phyloP scores from a whole-genome alignment of 164 flowering plant genomes.

The Annona cherimola region DNA sequence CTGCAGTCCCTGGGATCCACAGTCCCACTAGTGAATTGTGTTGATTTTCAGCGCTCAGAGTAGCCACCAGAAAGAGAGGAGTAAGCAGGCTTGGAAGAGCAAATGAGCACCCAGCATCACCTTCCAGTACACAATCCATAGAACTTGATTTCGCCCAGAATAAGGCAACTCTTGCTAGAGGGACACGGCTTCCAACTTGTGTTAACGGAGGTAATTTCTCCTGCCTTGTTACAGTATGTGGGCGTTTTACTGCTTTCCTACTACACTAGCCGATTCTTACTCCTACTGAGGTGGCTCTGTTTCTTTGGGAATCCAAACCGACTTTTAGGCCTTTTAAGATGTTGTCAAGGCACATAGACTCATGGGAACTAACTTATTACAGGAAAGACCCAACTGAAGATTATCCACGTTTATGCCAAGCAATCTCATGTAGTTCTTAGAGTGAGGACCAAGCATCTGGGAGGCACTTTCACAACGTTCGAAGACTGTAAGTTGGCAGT shows the following conservation, averaged over 20 bases:
- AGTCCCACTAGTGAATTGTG: not conserved
- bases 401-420: conserved; percentile 3
- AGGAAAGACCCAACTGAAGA: conserved; percentile 8
- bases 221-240: too few relatives aligned
- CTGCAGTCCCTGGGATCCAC: too few relatives aligned
- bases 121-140: not conserved
- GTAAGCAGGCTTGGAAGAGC: not conserved
- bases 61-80: not conserved
- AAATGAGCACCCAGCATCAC: not conserved
- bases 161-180: conserved; percentile 3
- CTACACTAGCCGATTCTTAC: too few relatives aligned
- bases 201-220: not conserved
- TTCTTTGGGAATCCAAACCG: too few relatives aligned
- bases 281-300: too few relatives aligned
- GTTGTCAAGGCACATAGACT: not conserved
- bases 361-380: not conserved
- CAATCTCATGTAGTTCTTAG: not conserved
- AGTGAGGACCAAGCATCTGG: conserved; percentile 9
- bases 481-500: conserved; percentile 5
- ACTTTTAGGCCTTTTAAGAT: not conserved
- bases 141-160: conserved; percentile 1
- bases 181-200: conserved; percentile 8
- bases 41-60: conserved; percentile 1
- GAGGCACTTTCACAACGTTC: conserved; percentile 10
- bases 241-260: too few relatives aligned